Evolutionary conservation across 805 yeast genomes (phyloP).

Genomic region (Barnettozyma wickerhamii): DNA sequence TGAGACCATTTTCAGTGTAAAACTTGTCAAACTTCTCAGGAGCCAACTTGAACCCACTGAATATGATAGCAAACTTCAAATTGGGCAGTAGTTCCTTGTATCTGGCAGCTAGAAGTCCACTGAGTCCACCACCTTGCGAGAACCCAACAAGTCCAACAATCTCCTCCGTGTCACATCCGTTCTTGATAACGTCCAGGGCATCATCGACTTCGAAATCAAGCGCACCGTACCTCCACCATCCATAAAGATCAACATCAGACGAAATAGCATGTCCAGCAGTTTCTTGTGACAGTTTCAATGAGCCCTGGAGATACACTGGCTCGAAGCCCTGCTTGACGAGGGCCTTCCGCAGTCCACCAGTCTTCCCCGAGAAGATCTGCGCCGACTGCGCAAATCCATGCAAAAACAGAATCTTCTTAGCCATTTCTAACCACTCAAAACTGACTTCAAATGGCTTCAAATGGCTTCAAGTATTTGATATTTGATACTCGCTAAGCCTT

Average conservation of each 20-base stretch:
- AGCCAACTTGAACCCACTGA: constrained; percentile 54
- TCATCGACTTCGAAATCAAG: constrained; percentile 26
- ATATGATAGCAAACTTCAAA: constrained; percentile 35
- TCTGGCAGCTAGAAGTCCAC: constrained; percentile 55
- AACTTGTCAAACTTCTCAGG: constrained; percentile 24
- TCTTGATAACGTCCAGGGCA: constrained; percentile 37
- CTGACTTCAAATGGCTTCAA: too few relatives aligned
- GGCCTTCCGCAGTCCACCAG: constrained; percentile 80
- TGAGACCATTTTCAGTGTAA: constrained; percentile 17
- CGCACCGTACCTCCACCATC: constrained; percentile 66
- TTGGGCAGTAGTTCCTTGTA: constrained; percentile 41
- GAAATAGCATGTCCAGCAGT: constrained; percentile 20
- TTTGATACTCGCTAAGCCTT: neutral
- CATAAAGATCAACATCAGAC: constrained; percentile 31
- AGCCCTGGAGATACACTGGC: constrained; percentile 71
- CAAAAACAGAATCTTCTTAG: constrained; percentile 62
- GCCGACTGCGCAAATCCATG: constrained; percentile 92
- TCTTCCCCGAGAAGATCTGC: constrained; percentile 70
- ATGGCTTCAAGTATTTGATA: too few relatives aligned
- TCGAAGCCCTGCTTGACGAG: constrained; percentile 58
- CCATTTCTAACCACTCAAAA: too few relatives aligned
- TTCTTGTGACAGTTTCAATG: constrained; percentile 54
- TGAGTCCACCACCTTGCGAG: constrained; percentile 89
- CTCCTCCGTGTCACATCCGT: constrained; percentile 52
- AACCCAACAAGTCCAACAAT: constrained; percentile 85